Conservation (phyloP, 73 alveolate genomes). For the Paramecium octaurelia region DNA sequence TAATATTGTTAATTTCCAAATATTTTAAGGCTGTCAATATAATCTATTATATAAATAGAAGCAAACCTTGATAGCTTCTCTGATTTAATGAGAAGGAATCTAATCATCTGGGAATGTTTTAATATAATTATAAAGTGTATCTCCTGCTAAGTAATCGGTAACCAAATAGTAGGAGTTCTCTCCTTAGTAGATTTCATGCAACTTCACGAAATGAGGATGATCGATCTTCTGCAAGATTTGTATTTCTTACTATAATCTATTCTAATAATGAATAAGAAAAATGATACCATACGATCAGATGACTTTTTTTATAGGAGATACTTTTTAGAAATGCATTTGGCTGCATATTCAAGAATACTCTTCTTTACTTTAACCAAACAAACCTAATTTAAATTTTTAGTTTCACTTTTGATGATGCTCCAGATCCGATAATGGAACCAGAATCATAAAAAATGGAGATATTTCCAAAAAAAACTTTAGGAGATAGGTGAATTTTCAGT, state of each 20-base stretch:
- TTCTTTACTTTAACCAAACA: not conserved
- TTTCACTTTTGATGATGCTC: conserved; percentile 11
- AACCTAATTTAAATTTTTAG: not conserved
- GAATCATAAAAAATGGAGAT: conserved; percentile 30
- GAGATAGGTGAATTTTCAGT: not conserved
- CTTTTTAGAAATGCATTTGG: conserved; percentile 39
- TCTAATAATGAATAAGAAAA: not conserved
- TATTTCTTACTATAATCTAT: conserved; percentile 15
- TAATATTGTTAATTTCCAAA: conserved; percentile 41
- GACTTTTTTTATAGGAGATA: not conserved
- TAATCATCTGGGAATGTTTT: not conserved
- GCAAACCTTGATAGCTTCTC: not conserved
- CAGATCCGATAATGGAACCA: not conserved
- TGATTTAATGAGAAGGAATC: not conserved
- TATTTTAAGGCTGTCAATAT: conserved; percentile 52
- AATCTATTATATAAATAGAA: not conserved
- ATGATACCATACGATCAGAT: not conserved
- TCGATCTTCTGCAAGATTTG: not conserved
- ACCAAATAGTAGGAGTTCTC: conserved; percentile 39
- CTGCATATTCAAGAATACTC: not conserved
- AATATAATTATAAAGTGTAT: conserved; percentile 29
- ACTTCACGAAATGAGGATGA: not conserved
- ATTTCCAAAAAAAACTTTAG: conserved; percentile 22
- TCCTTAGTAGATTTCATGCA: conserved; percentile 18
- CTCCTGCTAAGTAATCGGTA: conserved; percentile 19